phyloP scores from a whole-genome alignment of 2,329 filamentous ascomycete species.

The Berkeleyomyces basicola region DNA sequence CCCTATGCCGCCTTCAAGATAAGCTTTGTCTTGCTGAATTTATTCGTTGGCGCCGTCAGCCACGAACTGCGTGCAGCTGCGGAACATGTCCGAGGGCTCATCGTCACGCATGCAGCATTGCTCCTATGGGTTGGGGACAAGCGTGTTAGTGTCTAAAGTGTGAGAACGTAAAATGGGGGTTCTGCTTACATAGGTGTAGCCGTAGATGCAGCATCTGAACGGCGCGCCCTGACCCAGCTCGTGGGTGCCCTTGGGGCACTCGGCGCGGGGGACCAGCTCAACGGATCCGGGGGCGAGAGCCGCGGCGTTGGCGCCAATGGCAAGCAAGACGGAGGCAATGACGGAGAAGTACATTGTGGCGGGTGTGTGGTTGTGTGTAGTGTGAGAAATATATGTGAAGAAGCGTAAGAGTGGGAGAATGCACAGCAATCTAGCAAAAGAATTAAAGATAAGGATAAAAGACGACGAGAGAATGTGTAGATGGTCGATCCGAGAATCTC shows the following conservation, averaged over 20 bases:
- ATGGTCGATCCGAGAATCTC: too few species aligned
- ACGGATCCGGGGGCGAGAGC: not conserved
- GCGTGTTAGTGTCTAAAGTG: not conserved
- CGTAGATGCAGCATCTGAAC: not conserved
- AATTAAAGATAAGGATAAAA: too few species aligned
- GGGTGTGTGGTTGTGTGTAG: not conserved
- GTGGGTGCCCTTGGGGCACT: not conserved
- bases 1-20: too few species aligned
- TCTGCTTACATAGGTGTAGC: not conserved
- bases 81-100: not conserved
- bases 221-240: not conserved
- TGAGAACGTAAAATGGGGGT: not conserved
- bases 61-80: slow-evolving; percentile 1
- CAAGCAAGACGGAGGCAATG: not conserved
- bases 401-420: not conserved
- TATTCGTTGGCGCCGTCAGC: not conserved
- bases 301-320: not conserved
- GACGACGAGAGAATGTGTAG: too few species aligned
- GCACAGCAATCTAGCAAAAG: not conserved
- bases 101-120: not conserved
- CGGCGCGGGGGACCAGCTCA: not conserved
- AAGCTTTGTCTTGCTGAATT: not conserved
- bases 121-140: not conserved
- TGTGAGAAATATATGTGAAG: not conserved
- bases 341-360: not conserved